A percentile compares a stretch with the other conserved stretches of the same genome.
Conservation (phyloP, 129 eudicot species). For the Gnaphalium uliginosum region DNA sequence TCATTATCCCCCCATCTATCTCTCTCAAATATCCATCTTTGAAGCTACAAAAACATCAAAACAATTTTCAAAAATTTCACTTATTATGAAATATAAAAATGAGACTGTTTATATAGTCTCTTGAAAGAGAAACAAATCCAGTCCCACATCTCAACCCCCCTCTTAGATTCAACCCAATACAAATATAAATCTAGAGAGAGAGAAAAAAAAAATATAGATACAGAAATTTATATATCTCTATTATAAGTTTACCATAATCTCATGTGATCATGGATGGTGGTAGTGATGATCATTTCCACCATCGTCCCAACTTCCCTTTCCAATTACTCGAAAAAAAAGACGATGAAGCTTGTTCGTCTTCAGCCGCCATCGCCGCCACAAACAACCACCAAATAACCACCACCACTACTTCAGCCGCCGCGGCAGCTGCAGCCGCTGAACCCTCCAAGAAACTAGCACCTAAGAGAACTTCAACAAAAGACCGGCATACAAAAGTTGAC, state of each 20-base stretch:
- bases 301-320: conserved; percentile 75
- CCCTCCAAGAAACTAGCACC: conserved; percentile 65
- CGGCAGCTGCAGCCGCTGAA: conserved; percentile 24
- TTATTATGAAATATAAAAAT: conserved; percentile 16
- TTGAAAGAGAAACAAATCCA: conserved; percentile 34
- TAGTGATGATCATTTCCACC: conserved; percentile 65
- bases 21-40: conserved; percentile 18
- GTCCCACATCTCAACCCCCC: conserved; percentile 34
- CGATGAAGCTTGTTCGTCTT: conserved; percentile 60
- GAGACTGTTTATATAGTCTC: conserved; percentile 20
- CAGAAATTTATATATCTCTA: not conserved
- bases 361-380: conserved; percentile 31
- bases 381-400: conserved; percentile 36
- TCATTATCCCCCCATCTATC: conserved; percentile 41
- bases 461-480: conserved; percentile 81
- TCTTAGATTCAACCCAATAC: conserved; percentile 16
- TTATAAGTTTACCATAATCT: not conserved
- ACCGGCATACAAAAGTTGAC: conserved; percentile 94
- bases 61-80: not conserved
- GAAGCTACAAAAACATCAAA: conserved; percentile 14
- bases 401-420: not conserved
- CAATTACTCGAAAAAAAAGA: conserved; percentile 78
- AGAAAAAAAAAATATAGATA: not conserved
- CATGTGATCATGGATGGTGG: conserved; percentile 68
- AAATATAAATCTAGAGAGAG: conserved; percentile 34